Conservation (phyloP, 1,139 yeast genomes). For the Diutina scorzettiae region DNA sequence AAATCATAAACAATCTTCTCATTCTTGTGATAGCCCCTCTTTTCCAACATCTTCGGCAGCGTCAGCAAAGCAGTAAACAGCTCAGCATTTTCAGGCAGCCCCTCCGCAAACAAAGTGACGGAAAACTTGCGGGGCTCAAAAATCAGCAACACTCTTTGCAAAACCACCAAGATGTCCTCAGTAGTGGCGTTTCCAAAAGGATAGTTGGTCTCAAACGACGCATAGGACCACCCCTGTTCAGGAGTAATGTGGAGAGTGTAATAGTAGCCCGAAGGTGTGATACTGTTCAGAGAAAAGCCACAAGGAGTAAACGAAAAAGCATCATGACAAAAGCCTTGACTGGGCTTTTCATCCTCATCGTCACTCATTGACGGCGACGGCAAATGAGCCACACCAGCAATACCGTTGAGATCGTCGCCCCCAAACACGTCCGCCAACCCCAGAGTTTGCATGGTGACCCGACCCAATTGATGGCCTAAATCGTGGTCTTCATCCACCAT, state of each 20-base stretch:
- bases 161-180: slow-evolving; percentile 38
- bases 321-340: slow-evolving; percentile 43
- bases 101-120: slow-evolving; percentile 47
- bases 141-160: slow-evolving; percentile 45
- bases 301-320: slow-evolving; percentile 94
- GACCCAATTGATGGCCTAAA: slow-evolving; percentile 70
- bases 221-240: slow-evolving; percentile 88
- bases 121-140: slow-evolving; percentile 74
- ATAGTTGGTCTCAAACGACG: slow-evolving; percentile 86
- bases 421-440: slow-evolving; percentile 49
- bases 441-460: slow-evolving; percentile 49
- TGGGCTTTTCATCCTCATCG: slow-evolving; percentile 6
- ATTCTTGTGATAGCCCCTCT: slow-evolving; percentile 47
- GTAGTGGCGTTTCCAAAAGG: slow-evolving; percentile 29
- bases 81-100: slow-evolving; percentile 32
- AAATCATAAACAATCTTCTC: slow-evolving; percentile 68
- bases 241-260: slow-evolving; percentile 94
- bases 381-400: slow-evolving; percentile 13
- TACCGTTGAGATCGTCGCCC: neutral
- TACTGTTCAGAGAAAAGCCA: slow-evolving; percentile 85
- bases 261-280: slow-evolving; percentile 51
- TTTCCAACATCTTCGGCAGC: slow-evolving; percentile 19
- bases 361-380: slow-evolving; percentile 29
- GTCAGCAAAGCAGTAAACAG: slow-evolving; percentile 19
- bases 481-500: slow-evolving; percentile 32